Conservation (phyloP, 78 protist species). For the Dictyostelium firmibasis region DNA sequence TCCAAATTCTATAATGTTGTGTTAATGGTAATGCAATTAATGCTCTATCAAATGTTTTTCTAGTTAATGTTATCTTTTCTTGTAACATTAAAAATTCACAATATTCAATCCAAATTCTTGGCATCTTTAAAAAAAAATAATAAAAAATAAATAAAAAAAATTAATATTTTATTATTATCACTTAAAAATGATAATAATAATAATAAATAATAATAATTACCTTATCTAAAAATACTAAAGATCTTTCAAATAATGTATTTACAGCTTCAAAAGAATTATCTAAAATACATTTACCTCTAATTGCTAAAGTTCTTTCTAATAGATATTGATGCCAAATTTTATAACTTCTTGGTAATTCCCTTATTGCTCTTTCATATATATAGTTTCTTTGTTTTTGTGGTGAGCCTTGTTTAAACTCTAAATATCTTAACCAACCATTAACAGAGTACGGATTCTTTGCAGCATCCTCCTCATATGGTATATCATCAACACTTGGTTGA, state of each 20-base stretch:
- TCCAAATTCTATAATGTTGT: constrained; percentile 98
- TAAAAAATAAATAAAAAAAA: neutral
- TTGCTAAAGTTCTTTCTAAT: constrained; percentile 13
- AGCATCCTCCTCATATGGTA: constrained; percentile 87
- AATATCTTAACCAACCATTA: constrained; percentile 85
- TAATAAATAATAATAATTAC: constrained; percentile 5
- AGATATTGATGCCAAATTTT: constrained; percentile 96
- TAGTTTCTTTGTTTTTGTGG: constrained; percentile 34
- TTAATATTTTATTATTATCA: neutral
- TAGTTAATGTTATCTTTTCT: constrained; percentile 86
- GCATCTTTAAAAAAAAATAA: constrained; percentile 93
- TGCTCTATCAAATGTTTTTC: constrained; percentile 96
- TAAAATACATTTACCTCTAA: constrained; percentile 53
- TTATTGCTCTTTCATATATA: constrained; percentile 94
- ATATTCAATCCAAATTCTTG: constrained; percentile 99
- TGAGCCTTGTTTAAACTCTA: constrained; percentile 73
- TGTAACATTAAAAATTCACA: constrained; percentile 85
- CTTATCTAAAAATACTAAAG: constrained; percentile 94
- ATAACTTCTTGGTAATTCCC: constrained; percentile 89
- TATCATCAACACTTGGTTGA: constrained; percentile 59
- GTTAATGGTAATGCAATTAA: constrained; percentile 97
- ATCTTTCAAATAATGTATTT: constrained; percentile 89
- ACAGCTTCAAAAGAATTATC: constrained; percentile 86
- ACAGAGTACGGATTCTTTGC: constrained; percentile 74
- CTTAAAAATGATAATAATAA: neutral